Conservation (phyloP, 495 filamentous ascomycete genomes). For the Massariosphaeria phaeospora region DNA sequence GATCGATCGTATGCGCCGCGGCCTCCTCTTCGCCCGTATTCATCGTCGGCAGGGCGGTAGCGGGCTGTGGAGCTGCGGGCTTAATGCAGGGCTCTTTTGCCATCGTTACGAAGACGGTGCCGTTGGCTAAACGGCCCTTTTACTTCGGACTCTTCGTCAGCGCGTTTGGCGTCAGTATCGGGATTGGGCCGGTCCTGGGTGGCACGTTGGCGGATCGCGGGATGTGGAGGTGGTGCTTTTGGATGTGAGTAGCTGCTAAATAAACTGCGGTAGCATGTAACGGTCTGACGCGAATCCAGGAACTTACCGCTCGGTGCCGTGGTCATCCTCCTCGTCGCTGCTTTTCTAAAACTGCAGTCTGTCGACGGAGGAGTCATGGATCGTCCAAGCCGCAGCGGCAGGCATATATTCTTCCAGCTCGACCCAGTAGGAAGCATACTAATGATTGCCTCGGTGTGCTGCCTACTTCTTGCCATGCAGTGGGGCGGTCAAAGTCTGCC, state of each 20-base stretch:
- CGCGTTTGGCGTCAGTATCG: conserved; percentile 71
- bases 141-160: conserved; percentile 67
- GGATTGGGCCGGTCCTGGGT: conserved; percentile 38
- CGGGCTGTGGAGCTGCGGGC: conserved; percentile 75
- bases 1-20: conserved; percentile 76
- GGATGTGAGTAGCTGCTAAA: conserved; percentile 4
- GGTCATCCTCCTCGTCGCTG: conserved; percentile 51
- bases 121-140: conserved; percentile 62
- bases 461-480: conserved; percentile 16
- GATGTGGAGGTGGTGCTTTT: conserved; percentile 70
- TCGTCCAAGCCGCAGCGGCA: conserved; percentile 11
- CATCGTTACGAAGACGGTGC: conserved; percentile 73
- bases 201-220: conserved; percentile 40
- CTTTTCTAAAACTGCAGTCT: conserved; percentile 42
- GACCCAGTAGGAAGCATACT: not conserved
- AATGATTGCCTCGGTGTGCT: conserved; percentile 1
- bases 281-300: conserved; percentile 1
- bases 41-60: conserved; percentile 79
- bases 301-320: conserved; percentile 59
- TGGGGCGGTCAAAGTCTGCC: conserved; percentile 11
- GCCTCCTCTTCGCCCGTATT: conserved; percentile 69
- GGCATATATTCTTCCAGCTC: conserved; percentile 7
- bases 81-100: conserved; percentile 79
- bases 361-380: not conserved
- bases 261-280: too few species aligned